Evolutionary conservation across 179 eudicot genomes (phyloP).

Genomic region (Silene vulgaris): DNA sequence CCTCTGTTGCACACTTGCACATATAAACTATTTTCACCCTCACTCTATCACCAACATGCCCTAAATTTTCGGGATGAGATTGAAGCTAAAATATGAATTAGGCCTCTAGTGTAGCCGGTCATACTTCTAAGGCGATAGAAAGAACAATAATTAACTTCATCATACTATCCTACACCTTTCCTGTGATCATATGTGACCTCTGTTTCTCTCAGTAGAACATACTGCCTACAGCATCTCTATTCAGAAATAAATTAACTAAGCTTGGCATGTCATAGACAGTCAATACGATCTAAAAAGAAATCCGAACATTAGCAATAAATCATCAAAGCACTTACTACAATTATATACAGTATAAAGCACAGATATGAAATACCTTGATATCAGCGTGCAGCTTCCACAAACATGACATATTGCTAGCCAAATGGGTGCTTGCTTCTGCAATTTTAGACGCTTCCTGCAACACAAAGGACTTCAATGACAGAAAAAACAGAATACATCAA

Average conservation of each 20-base stretch:
- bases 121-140: background rate
- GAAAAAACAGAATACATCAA: conserved; percentile 2
- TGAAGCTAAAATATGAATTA: background rate
- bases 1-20: background rate
- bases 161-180: background rate
- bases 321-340: background rate
- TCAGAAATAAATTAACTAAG: background rate
- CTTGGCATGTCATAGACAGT: background rate
- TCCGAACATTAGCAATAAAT: background rate
- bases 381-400: conserved; percentile 93
- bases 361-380: conserved; percentile 55
- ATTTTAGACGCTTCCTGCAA: conserved; percentile 76
- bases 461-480: conserved; percentile 9
- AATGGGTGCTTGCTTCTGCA: conserved; percentile 41
- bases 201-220: background rate
- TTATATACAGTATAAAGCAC: background rate
- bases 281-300: background rate
- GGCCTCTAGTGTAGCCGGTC: background rate
- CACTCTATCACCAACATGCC: background rate
- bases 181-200: background rate
- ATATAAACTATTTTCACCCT: background rate
- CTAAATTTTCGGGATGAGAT: background rate
- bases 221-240: background rate
- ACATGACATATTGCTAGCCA: conserved; percentile 70
- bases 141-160: background rate